These are phyloP conservation scores for Capsicum chinense DNA, from an alignment of 257 asterid genomes.

Conservation along the genomic window DNA sequence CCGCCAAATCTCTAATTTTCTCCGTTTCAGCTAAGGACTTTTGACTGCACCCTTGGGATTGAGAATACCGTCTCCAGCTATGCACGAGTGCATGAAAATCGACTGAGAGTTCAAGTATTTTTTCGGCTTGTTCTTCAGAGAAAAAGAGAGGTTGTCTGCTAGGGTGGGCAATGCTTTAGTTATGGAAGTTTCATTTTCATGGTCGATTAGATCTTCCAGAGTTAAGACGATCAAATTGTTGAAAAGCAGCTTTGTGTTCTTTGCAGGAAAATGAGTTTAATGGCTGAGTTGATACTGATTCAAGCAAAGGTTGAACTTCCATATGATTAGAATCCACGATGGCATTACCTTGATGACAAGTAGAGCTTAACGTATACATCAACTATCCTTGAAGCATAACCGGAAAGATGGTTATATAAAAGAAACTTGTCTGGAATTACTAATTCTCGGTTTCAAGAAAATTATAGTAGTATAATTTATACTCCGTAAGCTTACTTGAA, in stretches of 20 bases:
- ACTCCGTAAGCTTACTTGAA: not conserved
- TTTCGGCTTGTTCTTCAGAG: not conserved
- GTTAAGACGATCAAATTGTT: not conserved
- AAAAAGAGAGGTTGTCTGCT: not conserved
- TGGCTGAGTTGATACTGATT: not conserved
- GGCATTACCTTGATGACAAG: not conserved
- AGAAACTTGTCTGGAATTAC: too few relatives aligned
- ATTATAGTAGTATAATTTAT: too few relatives aligned
- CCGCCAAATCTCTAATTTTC: not conserved
- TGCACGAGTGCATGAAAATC: not conserved
- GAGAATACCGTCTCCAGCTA: conserved; percentile 4
- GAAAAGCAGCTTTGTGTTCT: not conserved
- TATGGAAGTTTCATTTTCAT: too few relatives aligned
- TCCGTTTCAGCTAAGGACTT: not conserved
- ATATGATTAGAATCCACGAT: not conserved
- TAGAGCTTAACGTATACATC: not conserved
- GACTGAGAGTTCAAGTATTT: not conserved
- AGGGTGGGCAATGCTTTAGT: not conserved
- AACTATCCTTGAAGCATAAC: not conserved
- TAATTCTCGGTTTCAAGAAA: too few relatives aligned
- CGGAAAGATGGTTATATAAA: not conserved
- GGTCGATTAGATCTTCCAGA: too few relatives aligned
- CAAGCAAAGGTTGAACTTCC: not conserved
- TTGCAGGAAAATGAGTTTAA: not conserved
- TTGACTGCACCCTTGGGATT: not conserved